Conservation (phyloP, 306 rosid genomes). For the Vicia faba region DNA sequence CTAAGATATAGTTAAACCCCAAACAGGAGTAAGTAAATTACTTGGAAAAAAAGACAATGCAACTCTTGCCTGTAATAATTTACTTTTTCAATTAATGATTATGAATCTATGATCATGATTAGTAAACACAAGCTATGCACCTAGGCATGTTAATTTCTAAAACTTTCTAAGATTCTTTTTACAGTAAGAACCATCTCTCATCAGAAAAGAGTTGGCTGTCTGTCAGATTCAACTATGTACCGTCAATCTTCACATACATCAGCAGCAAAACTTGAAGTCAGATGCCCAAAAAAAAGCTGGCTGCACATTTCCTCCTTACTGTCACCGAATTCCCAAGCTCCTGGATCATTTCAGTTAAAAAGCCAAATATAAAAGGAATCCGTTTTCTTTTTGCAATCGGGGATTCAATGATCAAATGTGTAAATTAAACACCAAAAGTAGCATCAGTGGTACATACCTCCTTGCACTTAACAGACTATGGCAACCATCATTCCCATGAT, state of each 20-base stretch:
- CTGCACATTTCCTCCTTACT: constrained; percentile 26
- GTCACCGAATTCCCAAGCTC: constrained; percentile 71
- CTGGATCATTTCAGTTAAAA: constrained; percentile 49
- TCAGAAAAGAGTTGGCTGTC: constrained; percentile 36
- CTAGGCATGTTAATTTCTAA: constrained; percentile 33
- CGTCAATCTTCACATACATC: constrained; percentile 39
- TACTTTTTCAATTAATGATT: constrained; percentile 43
- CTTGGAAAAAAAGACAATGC: constrained; percentile 42
- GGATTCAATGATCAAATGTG: constrained; percentile 15
- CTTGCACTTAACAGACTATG: constrained; percentile 42
- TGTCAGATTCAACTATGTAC: constrained; percentile 42
- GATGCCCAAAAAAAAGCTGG: constrained; percentile 35
- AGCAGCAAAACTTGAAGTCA: constrained; percentile 39
- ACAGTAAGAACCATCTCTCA: constrained; percentile 40
- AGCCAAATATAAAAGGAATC: constrained; percentile 18
- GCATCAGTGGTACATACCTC: constrained; percentile 52
- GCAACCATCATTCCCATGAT: constrained; percentile 47
- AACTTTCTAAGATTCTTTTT: constrained; percentile 40
- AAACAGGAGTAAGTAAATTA: constrained; percentile 8
- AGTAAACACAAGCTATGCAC: constrained; percentile 42
- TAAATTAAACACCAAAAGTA: not conserved
- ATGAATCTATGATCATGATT: constrained; percentile 33
- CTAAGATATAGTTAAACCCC: not conserved
- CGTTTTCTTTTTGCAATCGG: not conserved
- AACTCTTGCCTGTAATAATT: constrained; percentile 44